Evolutionary conservation across 2,329 filamentous ascomycete genomes (phyloP).

Genomic region (Ceratocystis diversiconidia): DNA sequence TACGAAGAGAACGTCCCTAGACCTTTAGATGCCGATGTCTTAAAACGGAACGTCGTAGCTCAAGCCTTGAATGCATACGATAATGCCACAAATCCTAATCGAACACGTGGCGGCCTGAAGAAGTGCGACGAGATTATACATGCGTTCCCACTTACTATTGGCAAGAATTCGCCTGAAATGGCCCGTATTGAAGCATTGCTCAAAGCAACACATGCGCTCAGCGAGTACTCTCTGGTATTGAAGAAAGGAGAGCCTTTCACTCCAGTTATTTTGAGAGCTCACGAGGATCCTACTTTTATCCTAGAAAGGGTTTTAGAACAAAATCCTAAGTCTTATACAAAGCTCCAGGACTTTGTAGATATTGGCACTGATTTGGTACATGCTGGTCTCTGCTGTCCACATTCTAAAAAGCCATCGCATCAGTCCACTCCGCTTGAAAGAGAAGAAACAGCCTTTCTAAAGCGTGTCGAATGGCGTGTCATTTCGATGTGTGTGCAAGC

Average conservation of each 20-base stretch:
- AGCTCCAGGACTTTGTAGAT: conserved; percentile 56
- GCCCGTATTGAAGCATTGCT: conserved; percentile 50
- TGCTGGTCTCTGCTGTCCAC: conserved; percentile 29
- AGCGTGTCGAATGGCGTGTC: conserved; percentile 48
- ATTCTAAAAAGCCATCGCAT: conserved; percentile 17
- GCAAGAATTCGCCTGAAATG: conserved; percentile 35
- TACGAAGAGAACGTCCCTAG: conserved; percentile 39
- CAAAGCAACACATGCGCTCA: conserved; percentile 58
- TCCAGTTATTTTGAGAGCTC: conserved; percentile 63
- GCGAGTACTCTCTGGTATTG: conserved; percentile 61
- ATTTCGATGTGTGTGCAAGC: conserved; percentile 70
- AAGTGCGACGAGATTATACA: conserved; percentile 60
- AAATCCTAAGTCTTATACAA: conserved; percentile 59
- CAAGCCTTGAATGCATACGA: conserved; percentile 61
- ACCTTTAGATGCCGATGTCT: conserved; percentile 34
- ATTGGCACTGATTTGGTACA: conserved; percentile 54
- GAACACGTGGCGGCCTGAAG: conserved; percentile 60
- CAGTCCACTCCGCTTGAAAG: conserved; percentile 17
- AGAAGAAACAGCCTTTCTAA: conserved; percentile 24
- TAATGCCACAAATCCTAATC: conserved; percentile 69
- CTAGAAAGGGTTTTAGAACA: conserved; percentile 61
- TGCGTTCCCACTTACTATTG: conserved; percentile 46
- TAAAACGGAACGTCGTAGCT: conserved; percentile 47
- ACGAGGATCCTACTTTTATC: conserved; percentile 59
- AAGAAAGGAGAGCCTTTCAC: conserved; percentile 70